phyloP scores from a whole-genome alignment of 2,329 filamentous ascomycete genomes.

The Colletotrichum australisinense region DNA sequence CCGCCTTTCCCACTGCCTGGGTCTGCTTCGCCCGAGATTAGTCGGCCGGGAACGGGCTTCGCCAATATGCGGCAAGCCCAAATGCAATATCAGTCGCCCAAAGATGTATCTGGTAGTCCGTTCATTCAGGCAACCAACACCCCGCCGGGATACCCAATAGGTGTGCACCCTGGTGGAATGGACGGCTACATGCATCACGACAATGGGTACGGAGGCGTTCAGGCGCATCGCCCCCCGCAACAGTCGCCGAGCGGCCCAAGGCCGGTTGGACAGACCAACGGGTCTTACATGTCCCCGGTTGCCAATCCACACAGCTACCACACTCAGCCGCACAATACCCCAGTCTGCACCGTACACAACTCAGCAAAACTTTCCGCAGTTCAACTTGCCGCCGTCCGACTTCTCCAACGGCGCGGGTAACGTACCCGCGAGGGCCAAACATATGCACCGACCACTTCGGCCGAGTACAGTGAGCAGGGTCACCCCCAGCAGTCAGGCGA shows the following conservation, averaged over 20 bases:
- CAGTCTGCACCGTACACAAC: conserved; percentile 64
- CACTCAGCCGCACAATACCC: conserved; percentile 57
- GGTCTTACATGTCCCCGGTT: conserved; percentile 64
- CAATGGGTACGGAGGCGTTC: conserved; percentile 45
- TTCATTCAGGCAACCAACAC: conserved; percentile 60
- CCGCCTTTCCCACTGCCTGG: conserved; percentile 53
- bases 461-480: conserved; percentile 59
- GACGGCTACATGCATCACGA: conserved; percentile 58
- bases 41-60: conserved; percentile 55
- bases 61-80: conserved; percentile 52
- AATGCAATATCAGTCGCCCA: conserved; percentile 59
- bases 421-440: conserved; percentile 48
- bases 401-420: conserved; percentile 51
- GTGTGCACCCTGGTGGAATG: conserved; percentile 48
- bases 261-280: conserved; percentile 58
- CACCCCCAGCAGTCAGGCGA: conserved; percentile 59
- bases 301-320: conserved; percentile 61
- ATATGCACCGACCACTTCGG: conserved; percentile 51
- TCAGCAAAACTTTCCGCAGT: conserved; percentile 71
- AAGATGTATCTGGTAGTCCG: conserved; percentile 55
- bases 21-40: conserved; percentile 61
- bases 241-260: conserved; percentile 57
- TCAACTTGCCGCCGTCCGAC: conserved; percentile 72
- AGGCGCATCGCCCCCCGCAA: conserved; percentile 46
- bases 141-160: conserved; percentile 44